Evolutionary conservation across 768 basidiomycete genomes (phyloP).

Genomic region (Pleurotus pulmonarius): DNA sequence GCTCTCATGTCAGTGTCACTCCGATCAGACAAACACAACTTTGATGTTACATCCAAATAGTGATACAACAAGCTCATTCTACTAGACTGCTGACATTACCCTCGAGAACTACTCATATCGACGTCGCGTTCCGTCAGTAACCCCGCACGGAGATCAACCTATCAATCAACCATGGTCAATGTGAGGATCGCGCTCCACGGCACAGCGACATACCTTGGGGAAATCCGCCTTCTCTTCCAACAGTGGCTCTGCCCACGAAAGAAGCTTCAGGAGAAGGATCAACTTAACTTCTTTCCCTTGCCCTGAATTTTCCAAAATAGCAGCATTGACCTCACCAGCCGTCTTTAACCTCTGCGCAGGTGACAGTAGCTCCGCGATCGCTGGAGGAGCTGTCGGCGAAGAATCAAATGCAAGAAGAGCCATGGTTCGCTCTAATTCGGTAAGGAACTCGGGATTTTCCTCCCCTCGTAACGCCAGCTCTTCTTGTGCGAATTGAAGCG

Average conservation of each 20-base stretch:
- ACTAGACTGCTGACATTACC: neutral
- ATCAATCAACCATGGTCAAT: constrained; percentile 8
- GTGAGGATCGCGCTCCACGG: constrained; percentile 15
- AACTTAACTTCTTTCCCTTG: constrained; percentile 93
- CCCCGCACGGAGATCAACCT: constrained; percentile 11
- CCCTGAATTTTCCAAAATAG: constrained; percentile 87
- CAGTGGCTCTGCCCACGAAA: constrained; percentile 85
- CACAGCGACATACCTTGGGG: constrained; percentile 52
- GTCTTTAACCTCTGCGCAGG: constrained; percentile 89
- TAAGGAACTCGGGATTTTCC: constrained; percentile 89
- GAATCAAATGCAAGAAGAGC: constrained; percentile 83
- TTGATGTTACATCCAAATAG: constrained; percentile 2
- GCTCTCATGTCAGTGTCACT: neutral
- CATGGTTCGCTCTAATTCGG: constrained; percentile 94
- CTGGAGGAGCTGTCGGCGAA: constrained; percentile 51
- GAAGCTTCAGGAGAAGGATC: constrained; percentile 72
- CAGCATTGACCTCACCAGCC: constrained; percentile 94
- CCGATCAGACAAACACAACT: neutral
- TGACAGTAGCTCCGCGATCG: constrained; percentile 76
- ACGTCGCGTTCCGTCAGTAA: constrained; percentile 4
- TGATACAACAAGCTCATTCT: neutral
- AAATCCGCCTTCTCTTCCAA: constrained; percentile 77
- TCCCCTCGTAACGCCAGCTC: constrained; percentile 95
- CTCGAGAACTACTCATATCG: constrained; percentile 3
- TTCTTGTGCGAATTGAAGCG: constrained; percentile 86